Base-by-base conservation (phyloP, 2,329 filamentous ascomycete genomes). In the Diaporthe velutina region DNA sequence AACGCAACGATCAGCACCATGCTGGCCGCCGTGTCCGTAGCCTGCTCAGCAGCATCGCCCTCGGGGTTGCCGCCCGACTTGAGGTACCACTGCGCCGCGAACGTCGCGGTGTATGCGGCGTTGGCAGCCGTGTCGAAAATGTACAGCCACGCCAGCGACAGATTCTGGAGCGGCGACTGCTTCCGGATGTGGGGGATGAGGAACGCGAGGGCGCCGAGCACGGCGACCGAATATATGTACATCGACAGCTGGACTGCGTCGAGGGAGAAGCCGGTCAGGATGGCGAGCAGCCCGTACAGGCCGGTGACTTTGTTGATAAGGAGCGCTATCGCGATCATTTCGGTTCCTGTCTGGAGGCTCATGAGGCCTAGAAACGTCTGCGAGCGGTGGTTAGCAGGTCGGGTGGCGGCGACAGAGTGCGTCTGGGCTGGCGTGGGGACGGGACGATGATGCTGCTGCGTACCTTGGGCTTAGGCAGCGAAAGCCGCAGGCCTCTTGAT, bases 251-350 rank as follows among this genome's bases (percentile, higher is more conserved):
- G 96, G 33, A 97, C 89, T 40, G 92, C 88, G 71, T 95, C 96
- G 77, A 98, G 91, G 79, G 93, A 88, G 84, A 94, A 95, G 82
- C 96, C 96, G 33, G 96, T 98, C 77, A 98, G 88, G 78, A 98
- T 90, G 75, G 96, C 95, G 78, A 98, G 92, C 57, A 98, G 89
- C 78, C 96, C 96, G 84, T 98, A 98, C 78, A 98, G 88, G 74
- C 95, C 96, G 67, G 95, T 96, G 78, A 96, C 91, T 84, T 98
- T 98, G 89, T 98, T 98, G 86, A 98, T 93, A 73, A 97, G 89
- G 77, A 98, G 90, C 15, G 94, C 92, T 76, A 97, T 88, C 6
- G 94, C 92, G 80, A 98, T 95, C 80, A 98, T 90, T 79, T 97
- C 95, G 61, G 94, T 93, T 78, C 95, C 96, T 45, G 94, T 96